Evolutionary conservation across 1,284 basidiomycete genomes (phyloP).

Genomic region (Cryptococcus wingfieldii): DNA sequence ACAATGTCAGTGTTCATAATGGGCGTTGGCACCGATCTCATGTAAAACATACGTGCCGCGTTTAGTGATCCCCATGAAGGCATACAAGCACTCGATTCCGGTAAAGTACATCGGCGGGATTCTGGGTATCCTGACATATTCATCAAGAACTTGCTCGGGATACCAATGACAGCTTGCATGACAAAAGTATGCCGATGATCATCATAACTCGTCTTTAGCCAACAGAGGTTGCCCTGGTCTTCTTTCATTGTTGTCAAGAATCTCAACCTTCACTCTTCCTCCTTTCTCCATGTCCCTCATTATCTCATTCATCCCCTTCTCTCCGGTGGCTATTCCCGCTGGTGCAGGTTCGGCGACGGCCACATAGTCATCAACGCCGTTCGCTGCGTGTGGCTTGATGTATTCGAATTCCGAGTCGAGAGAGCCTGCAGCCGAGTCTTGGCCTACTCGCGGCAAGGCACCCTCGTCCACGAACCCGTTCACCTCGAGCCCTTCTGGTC

Average conservation of each 20-base stretch:
- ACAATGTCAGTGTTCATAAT: too few relatives aligned
- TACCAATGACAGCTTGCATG: too few relatives aligned
- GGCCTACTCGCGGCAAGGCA: not conserved
- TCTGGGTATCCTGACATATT: too few relatives aligned
- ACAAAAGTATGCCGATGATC: too few relatives aligned
- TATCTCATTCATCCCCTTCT: not conserved
- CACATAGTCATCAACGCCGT: not conserved
- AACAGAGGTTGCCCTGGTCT: not conserved
- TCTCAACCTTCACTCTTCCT: constrained; percentile 15
- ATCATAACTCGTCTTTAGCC: too few relatives aligned
- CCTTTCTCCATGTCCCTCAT: constrained; percentile 1
- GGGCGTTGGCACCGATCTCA: too few relatives aligned
- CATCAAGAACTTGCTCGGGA: too few relatives aligned
- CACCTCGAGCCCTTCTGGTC: not conserved
- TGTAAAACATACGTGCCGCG: too few relatives aligned
- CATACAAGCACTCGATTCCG: too few relatives aligned
- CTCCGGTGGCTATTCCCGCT: not conserved
- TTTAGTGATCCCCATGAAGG: too few relatives aligned
- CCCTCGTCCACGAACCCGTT: constrained; percentile 2
- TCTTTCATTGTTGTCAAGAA: not conserved
- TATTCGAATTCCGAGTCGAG: not conserved
- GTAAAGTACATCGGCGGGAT: too few relatives aligned
- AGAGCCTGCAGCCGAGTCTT: not conserved
- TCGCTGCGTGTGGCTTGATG: not conserved
- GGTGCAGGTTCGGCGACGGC: not conserved